Conservation (phyloP, 129 eudicot species). For the Escallonia rubra region DNA sequence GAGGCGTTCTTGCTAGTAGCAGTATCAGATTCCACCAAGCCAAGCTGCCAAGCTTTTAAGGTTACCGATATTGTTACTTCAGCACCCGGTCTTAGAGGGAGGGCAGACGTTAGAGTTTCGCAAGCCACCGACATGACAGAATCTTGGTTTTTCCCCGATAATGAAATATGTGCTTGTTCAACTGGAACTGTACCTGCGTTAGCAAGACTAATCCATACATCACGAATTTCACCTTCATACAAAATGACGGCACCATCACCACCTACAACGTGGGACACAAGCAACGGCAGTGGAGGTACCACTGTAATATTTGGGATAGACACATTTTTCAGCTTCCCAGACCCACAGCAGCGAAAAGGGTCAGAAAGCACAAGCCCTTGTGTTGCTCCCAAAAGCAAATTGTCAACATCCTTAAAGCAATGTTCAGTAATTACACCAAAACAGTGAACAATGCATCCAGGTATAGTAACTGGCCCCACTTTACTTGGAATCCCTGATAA, state of each 20-base stretch:
- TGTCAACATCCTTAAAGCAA: slow-evolving; percentile 85
- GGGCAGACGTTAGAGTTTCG: slow-evolving; percentile 67
- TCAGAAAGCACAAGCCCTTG: slow-evolving; percentile 97
- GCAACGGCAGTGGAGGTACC: slow-evolving; percentile 78
- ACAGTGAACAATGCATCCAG: slow-evolving; percentile 92
- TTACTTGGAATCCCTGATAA: slow-evolving; percentile 90
- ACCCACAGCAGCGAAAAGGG: slow-evolving; percentile 89
- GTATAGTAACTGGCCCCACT: slow-evolving; percentile 70
- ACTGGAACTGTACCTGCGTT: slow-evolving; percentile 97
- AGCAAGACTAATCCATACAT: slow-evolving; percentile 75
- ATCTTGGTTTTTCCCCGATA: slow-evolving; percentile 95
- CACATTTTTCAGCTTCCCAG: slow-evolving; percentile 62
- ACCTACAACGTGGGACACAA: slow-evolving; percentile 78
- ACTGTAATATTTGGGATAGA: slow-evolving; percentile 67
- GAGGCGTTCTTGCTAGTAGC: slow-evolving; percentile 40
- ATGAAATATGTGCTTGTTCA: slow-evolving; percentile 88
- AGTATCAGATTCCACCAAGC: slow-evolving; percentile 51
- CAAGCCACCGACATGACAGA: slow-evolving; percentile 61
- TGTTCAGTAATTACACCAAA: slow-evolving; percentile 94
- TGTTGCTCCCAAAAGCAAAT: slow-evolving; percentile 84
- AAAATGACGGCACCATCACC: slow-evolving; percentile 84
- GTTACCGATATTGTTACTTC: slow-evolving; percentile 83
- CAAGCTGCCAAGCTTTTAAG: slow-evolving; percentile 89
- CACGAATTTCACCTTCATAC: slow-evolving; percentile 93
- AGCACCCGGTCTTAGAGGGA: slow-evolving; percentile 91